Base-by-base conservation (phyloP, 768 basidiomycete genomes). In the Xanthoconium stramineum region DNA sequence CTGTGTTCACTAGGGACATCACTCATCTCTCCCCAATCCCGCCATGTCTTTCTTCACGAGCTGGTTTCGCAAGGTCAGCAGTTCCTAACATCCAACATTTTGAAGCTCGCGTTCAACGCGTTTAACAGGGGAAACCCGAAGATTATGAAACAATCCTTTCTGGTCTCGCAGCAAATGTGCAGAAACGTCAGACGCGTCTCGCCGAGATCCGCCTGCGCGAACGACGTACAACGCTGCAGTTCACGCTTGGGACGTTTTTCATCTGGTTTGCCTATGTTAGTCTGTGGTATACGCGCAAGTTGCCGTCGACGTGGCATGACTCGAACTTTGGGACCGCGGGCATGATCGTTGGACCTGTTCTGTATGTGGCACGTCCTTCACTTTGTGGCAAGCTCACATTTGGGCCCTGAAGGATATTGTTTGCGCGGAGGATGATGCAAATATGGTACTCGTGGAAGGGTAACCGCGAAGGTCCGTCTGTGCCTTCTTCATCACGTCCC, bases 161-260 rank as follows among this genome's bases (percentile, higher is more conserved):
- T 24, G 71, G 75, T 44, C 78, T 94, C 51, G 84, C 85, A 10
- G 69, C 74, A 24, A 82, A 88, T 65, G 87, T 94, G 53, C 81
- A 84, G 65, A 84, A 86, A 58, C 83, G 88, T 14, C 86, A 90
- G 71, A 77, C 82, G 40, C 80, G 82, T 55, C 81, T 94, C 15
- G 83, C 87, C 2, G 92, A 92, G 67, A 89, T 96, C 60, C 84
- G 90, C n/a, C 73, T 91, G 52, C 83, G 93, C 40, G 91, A 96
- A 71, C 82, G 90, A 32, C 79, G 92, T 10, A 79, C 91, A 1
- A 89, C 88, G 19, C 76, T 92, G 49, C 76, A 88, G 44, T 84
- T 86, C 47, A 92, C 94, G 0, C 68, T 92, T 3, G 94, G 91
- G 68, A 85, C 90, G 1, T 71, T 94, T 63, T 83, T 84, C 6